Conservation (phyloP, 129 eudicot genomes). For the Oenanthe sinensis region DNA sequence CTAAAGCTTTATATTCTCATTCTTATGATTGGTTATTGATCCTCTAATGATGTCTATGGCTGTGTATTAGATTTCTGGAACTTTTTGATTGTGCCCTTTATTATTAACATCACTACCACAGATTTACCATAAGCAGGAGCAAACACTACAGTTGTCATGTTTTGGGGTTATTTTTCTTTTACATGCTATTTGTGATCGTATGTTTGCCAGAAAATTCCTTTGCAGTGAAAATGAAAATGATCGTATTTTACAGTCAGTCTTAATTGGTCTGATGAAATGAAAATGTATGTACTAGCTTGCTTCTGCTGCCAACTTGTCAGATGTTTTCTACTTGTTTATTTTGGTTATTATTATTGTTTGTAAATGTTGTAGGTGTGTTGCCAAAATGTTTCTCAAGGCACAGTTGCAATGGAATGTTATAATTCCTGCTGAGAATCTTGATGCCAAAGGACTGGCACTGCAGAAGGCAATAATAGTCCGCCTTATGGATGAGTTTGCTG, state of each 20-base stretch:
- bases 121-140: not conserved
- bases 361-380: slow-evolving; percentile 14
- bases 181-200: too few relatives aligned
- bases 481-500: slow-evolving; percentile 54
- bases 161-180: not conserved
- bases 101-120: not conserved
- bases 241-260: not conserved
- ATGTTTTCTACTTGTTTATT: not conserved
- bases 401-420: slow-evolving; percentile 71
- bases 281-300: not conserved
- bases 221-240: too few relatives aligned
- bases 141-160: not conserved
- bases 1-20: not conserved
- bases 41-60: not conserved
- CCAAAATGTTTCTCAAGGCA: slow-evolving; percentile 56
- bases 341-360: not conserved
- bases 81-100: not conserved
- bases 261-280: too few relatives aligned
- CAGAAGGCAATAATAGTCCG: slow-evolving; percentile 58
- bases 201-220: too few relatives aligned
- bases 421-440: slow-evolving; percentile 55
- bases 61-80: not conserved
- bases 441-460: slow-evolving; percentile 54
- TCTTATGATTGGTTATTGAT: not conserved
- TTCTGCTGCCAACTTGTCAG: not conserved